Evolutionary conservation across 73 alveolate genomes (phyloP).

Genomic region (Paramecium sonneborni): DNA sequence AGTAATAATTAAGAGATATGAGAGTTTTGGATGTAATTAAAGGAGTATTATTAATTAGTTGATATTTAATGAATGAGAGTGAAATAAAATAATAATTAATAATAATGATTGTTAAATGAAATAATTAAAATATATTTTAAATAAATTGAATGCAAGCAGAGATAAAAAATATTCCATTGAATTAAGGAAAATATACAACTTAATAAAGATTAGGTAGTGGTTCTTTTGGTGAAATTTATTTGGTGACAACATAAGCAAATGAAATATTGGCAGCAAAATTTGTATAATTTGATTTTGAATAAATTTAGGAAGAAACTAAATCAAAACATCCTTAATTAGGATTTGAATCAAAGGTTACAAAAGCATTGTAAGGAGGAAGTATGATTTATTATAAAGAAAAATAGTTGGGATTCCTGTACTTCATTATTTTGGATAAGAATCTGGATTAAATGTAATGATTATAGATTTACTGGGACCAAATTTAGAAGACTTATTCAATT

Average conservation of each 20-base stretch:
- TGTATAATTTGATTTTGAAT: neutral
- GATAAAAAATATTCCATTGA: neutral
- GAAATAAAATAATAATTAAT: neutral
- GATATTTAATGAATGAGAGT: neutral
- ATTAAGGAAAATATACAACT: conserved; percentile 61
- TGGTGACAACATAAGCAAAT: conserved; percentile 57
- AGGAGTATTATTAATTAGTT: no score
- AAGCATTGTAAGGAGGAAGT: conserved; percentile 63
- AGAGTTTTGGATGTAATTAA: no score
- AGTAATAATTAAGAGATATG: no score
- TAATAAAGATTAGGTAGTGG: conserved; percentile 87
- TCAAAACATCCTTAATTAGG: conserved; percentile 69
- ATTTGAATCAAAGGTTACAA: conserved; percentile 59
- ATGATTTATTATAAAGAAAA: neutral
- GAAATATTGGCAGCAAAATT: conserved; percentile 65
- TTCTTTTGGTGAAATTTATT: conserved; percentile 88
- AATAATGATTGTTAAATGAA: neutral
- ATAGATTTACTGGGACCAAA: conserved; percentile 90
- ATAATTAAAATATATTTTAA: neutral
- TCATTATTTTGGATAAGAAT: conserved; percentile 86
- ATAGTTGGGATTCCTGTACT: conserved; percentile 82
- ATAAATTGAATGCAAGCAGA: neutral
- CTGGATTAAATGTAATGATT: conserved; percentile 85
- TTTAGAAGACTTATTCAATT: conserved; percentile 88
- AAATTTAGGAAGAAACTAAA: conserved; percentile 62